Evolutionary conservation across 2,329 filamentous ascomycete species (phyloP), one percentile per base, ranked within the genome.

Genomic region (Aureobasidium sp.): DNA sequence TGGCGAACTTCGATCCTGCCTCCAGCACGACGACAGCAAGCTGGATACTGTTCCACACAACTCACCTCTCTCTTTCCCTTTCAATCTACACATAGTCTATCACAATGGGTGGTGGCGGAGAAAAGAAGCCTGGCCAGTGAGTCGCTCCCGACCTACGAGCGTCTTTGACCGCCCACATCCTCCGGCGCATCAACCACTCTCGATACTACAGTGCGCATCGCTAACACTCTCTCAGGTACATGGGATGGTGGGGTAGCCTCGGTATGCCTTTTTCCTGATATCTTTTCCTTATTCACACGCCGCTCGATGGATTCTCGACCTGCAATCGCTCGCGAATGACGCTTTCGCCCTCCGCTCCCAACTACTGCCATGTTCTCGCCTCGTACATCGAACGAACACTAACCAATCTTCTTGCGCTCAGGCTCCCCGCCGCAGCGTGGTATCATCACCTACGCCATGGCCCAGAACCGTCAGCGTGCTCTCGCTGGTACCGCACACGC

Each of bases 401-500:
- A 71, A 71, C 13, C 29, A 52, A 29, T 46, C 32, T 34, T 36
- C 36, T 27, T 12, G 5, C 57, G 20, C 20, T 41, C 65, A 79
- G 78, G 78, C 66, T 78, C 76, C 52, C 77, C 71, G 70, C 75
- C 79, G 41, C 84, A 87, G 73, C 84, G 84, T 72, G 84, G 84
- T 71, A 78, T 87, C 64, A 78, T 81, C 62, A 80, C 81, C 71
- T 97, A 95, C 79, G 83, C 87, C 68, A 74, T 99, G 69, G 87
- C 90, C 70, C 79, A 88, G 69, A 97, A 99, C 84, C 88, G 89
- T 75, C 93, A 96, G 81, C 87, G 89, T 72, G 89, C 92, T 66
- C 83, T 96, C 69, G 91, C 91, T 67, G 90, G 90, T 71, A 81
- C 87, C 64, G 77, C 83, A 67, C 80, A 93, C 77, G 89, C 87